phyloP scores from a whole-genome alignment of 106 monocot species.

The Dendrobium officinale region DNA sequence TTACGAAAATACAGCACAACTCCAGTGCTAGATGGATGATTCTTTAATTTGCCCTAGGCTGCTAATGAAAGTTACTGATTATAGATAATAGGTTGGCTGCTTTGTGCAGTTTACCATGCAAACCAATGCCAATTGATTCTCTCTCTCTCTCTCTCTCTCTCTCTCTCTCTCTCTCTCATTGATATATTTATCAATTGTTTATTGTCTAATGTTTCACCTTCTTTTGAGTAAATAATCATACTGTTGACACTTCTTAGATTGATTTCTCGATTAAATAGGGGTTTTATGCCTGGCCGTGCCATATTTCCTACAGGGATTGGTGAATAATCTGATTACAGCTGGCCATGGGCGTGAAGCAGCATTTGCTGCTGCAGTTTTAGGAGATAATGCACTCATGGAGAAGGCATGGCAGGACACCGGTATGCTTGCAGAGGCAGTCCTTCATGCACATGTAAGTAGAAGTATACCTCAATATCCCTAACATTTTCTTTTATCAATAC shows the following conservation, averaged over 20 bases:
- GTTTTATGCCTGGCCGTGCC: neutral
- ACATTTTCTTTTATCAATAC: neutral
- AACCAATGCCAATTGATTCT: no score
- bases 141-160: no score
- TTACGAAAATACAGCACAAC: no score
- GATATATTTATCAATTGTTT: no score
- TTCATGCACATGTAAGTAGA: slow-evolving; percentile 88
- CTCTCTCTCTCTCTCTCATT: no score
- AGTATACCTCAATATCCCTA: neutral
- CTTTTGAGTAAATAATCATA: neutral
- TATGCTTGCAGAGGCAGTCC: slow-evolving; percentile 95
- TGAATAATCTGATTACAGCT: slow-evolving; percentile 76
- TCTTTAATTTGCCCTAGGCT: no score
- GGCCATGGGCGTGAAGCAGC: slow-evolving; percentile 99
- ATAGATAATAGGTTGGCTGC: no score
- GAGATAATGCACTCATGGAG: slow-evolving; percentile 96
- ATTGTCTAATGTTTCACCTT: neutral
- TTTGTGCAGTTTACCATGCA: no score
- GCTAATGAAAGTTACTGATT: no score
- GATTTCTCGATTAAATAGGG: neutral
- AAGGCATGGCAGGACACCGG: slow-evolving; percentile 99
- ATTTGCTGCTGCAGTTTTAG: slow-evolving; percentile 93
- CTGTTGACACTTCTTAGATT: neutral
- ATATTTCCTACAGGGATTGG: slow-evolving; percentile 49
- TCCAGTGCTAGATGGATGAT: no score